Base-by-base conservation (phyloP, 2,329 filamentous ascomycete genomes). In the Alternaria solani region DNA sequence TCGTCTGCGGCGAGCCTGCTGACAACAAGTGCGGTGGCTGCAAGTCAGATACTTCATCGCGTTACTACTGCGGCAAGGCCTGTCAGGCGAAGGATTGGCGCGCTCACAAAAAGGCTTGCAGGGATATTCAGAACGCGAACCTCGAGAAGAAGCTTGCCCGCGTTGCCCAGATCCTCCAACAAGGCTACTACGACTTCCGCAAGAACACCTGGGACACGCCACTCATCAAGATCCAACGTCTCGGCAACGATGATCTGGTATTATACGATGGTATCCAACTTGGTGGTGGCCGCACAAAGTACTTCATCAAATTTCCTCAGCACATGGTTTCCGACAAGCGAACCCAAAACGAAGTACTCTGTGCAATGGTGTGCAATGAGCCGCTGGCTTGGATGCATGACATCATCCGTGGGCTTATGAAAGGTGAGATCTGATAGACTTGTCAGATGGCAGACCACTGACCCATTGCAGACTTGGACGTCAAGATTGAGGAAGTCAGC, bases 151-250 rank as follows among this genome's bases (percentile, higher is more conserved):
- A 26, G 4, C 62, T 64, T 1, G 14, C 16, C 5, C 56, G 49
- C 2, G 36, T 51, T 7, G 48, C 59, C 25, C 41, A 41, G 12
- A 41, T 64, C 9, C 14, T 42, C n/a, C 51, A 53, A 0, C 23
- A 51, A 6, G 59, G 49, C 6, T 64, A 57, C n/a, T 43, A 59
- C 36, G 12, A 26, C 11, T 63, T 65, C 34, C 51, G 54, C n/a
- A 26, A 60, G 12, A 57, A 47, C 20, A 64, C 56, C 3, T 60
- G 56, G 62, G 28, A 51, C 5, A 48, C 4, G 1, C 43, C 36
- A 14, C 12, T 59, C 0, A 6, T 16, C 3, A 53, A 38, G 2
- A 11, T 60, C 11, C 7, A 48, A 2, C 28, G 28, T 12, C 28
- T 12, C 5, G 48, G 32, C 2, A 9, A 20, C 0, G n/a, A 42